These are phyloP conservation scores for Isabelozyma pseudorhagii DNA, from an alignment of 805 yeast genomes.

Conservation along the genomic window DNA sequence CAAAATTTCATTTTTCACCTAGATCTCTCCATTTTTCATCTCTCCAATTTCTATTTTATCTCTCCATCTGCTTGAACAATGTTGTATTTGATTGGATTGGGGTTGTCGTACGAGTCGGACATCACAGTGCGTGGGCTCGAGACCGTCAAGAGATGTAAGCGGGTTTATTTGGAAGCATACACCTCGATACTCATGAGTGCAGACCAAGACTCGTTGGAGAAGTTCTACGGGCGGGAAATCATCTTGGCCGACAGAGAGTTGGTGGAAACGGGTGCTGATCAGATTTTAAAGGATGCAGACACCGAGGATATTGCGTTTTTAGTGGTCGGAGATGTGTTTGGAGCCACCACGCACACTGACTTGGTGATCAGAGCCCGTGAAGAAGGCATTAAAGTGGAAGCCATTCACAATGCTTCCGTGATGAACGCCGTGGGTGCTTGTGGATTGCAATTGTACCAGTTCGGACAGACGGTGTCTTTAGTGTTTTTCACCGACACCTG, in stretches of 20 bases:
- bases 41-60: too few relatives aligned
- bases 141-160: conserved; percentile 73
- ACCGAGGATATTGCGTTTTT: conserved; percentile 85
- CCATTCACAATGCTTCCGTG: conserved; percentile 92
- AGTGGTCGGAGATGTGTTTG: conserved; percentile 97
- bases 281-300: conserved; percentile 73
- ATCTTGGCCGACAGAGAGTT: conserved; percentile 91
- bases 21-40: too few relatives aligned
- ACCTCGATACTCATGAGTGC: conserved; percentile 96
- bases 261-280: conserved; percentile 86
- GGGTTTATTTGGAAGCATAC: conserved; percentile 94
- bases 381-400: conserved; percentile 70
- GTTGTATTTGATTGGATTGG: conserved; percentile 90
- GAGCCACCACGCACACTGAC: conserved; percentile 98
- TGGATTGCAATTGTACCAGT: conserved; percentile 90
- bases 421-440: conserved; percentile 99
- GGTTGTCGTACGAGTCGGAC: conserved; percentile 83
- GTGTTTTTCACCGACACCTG: conserved; percentile 93
- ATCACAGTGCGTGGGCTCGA: conserved; percentile 94
- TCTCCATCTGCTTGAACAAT: conserved; percentile 31
- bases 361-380: conserved; percentile 88
- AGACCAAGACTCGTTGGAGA: conserved; percentile 66
- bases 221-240: conserved; percentile 80
- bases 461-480: conserved; percentile 95
- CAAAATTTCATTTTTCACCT: not conserved